phyloP scores from a whole-genome alignment of 2,329 filamentous ascomycete species.

The Xylaria sp. region DNA sequence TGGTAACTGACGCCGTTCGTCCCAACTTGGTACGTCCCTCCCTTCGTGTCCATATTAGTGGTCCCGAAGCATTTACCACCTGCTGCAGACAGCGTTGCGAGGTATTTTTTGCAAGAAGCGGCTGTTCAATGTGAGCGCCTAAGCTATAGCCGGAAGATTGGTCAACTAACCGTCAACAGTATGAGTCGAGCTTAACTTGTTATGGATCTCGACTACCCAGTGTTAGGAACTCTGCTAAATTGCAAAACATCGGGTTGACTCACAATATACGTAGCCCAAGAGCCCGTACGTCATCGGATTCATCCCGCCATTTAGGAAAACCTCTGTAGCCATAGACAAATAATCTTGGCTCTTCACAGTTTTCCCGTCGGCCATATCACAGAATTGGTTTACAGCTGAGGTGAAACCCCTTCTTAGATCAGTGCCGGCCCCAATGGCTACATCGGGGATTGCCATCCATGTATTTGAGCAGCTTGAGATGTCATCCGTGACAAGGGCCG shows the following conservation, averaged over 20 bases:
- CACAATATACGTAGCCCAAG: conserved; percentile 47
- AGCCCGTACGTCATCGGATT: conserved; percentile 42
- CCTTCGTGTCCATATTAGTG: conserved; percentile 45
- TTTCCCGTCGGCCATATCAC: conserved; percentile 38
- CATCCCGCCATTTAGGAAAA: conserved; percentile 43
- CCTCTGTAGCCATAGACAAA: conserved; percentile 47
- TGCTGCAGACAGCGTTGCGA: conserved; percentile 39
- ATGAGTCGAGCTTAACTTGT: conserved; percentile 42
- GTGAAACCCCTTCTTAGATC: conserved; percentile 44
- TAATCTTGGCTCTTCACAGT: conserved; percentile 41
- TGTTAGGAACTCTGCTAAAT: neutral
- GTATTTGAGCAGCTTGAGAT: conserved; percentile 44
- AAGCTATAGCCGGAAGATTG: neutral
- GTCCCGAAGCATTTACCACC: conserved; percentile 42
- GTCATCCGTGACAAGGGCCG: conserved; percentile 36
- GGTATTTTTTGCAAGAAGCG: conserved; percentile 42
- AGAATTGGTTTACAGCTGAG: conserved; percentile 45
- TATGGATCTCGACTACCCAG: conserved; percentile 46
- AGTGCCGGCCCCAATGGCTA: conserved; percentile 42
- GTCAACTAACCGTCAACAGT: conserved; percentile 42
- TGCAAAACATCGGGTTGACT: conserved; percentile 1
- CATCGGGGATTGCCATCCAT: conserved; percentile 45
- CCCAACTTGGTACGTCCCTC: conserved; percentile 46
- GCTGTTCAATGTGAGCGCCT: conserved; percentile 36
- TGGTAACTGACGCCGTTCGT: conserved; percentile 45